A percentile compares a stretch with the other conserved stretches of the same genome.
Conservation (phyloP, 768 basidiomycete species). For the Amanita pseudoporphyria region DNA sequence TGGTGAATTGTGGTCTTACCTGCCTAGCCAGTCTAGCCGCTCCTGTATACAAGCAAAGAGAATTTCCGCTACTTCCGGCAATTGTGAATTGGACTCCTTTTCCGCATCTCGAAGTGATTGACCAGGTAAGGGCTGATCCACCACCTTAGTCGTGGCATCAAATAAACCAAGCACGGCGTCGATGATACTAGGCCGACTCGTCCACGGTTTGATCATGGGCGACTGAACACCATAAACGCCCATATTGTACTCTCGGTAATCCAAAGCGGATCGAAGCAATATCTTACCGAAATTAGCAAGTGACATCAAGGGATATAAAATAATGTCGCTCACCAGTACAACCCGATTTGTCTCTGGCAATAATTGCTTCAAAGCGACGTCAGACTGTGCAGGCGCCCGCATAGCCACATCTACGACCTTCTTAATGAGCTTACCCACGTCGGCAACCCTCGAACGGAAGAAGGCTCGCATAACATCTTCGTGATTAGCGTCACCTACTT, state of each 20-base stretch:
- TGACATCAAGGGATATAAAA: not conserved
- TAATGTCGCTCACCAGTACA: conserved; percentile 44
- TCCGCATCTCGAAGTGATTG: conserved; percentile 15
- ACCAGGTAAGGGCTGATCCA: conserved; percentile 28
- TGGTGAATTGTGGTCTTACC: conserved; percentile 23
- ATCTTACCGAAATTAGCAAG: conserved; percentile 33
- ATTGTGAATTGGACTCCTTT: conserved; percentile 38
- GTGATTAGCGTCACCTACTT: conserved; percentile 41
- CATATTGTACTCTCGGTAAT: conserved; percentile 64
- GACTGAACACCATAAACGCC: conserved; percentile 70
- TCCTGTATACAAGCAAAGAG: conserved; percentile 63
- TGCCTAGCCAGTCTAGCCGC: conserved; percentile 57
- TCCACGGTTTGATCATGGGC: conserved; percentile 76
- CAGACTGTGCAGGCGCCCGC: conserved; percentile 32
- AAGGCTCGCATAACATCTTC: conserved; percentile 80
- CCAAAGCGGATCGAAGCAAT: conserved; percentile 60
- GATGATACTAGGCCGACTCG: conserved; percentile 57
- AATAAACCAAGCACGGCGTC: conserved; percentile 69
- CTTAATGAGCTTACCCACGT: conserved; percentile 61
- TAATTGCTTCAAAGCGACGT: conserved; percentile 31
- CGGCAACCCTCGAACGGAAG: conserved; percentile 60
- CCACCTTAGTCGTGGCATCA: conserved; percentile 42
- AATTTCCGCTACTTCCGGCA: conserved; percentile 54
- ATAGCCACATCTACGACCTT: conserved; percentile 44
- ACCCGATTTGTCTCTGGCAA: conserved; percentile 64